Base-by-base conservation (phyloP, 2,329 filamentous ascomycete genomes). In the Akanthomyces uredinophilus region DNA sequence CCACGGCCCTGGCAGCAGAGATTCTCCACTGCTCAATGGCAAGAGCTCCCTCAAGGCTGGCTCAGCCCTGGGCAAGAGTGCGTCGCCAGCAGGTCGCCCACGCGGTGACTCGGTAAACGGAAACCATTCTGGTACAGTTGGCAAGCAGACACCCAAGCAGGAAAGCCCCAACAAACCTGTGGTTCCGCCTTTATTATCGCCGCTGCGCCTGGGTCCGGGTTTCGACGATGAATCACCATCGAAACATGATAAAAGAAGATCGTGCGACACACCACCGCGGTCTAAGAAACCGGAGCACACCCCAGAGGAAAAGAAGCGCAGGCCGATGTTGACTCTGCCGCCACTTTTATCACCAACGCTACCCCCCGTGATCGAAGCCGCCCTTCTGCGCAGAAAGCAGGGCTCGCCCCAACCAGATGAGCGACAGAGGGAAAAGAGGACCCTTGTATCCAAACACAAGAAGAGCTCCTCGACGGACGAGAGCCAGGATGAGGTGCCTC, bases 261-360 rank as follows among this genome's bases (percentile, higher is more conserved):
- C 64, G 67, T 47, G 58, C 62, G 59, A 62, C 69, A 64, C 47
- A 24, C 47, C 32, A 59, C 46, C 47, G n/a, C 41, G 50, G 47
- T 13, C 43, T 55, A 69, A 67, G 65, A 73, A 67, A 65, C 64
- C 63, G 13, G 70, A 70, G 39, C 63, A 70, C 13, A 65, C 65
- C 11, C 65, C 70, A 0, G 67, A 67, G 3, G 10, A 67, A 22
- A 81, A 76, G 66, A 81, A 75, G 64, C 71, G 75, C 22, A 77
- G 69, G 55, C 69, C 73, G 1, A 69, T 75, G 0, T 39, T 71
- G 10, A 73, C 73, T 52, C 70, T 85, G 29, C 83, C 83, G 0
- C 73, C 78, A 0, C 72, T 86, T 7, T 73, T 86, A 13, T 86
- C 83, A 0, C 83, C 83, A 0, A 86, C 83, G 0, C 70, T 86